phyloP scores from a whole-genome alignment of 169 alveolate species.

The Cryptosporidium ryanae region DNA sequence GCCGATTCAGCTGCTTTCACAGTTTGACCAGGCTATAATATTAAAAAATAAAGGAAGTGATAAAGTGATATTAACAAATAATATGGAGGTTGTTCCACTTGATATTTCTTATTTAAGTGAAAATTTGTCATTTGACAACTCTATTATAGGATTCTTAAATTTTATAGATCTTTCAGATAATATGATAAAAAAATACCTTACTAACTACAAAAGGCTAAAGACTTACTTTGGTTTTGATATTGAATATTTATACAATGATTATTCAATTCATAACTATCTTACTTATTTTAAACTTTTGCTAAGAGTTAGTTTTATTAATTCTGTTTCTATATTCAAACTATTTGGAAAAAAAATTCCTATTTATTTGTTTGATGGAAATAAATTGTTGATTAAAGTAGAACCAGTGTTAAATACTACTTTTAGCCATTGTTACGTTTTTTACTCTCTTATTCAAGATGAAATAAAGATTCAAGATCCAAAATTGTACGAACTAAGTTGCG shows the following conservation, averaged over 20 bases:
- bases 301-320: conserved; percentile 45
- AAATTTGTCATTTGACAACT: conserved; percentile 1
- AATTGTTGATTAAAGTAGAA: conserved; percentile 37
- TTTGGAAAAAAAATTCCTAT: conserved; percentile 50
- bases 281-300: conserved; percentile 29
- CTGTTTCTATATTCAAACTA: conserved; percentile 27
- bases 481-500: conserved; percentile 1
- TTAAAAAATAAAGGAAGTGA: neutral
- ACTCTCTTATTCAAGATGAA: neutral
- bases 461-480: neutral
- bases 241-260: neutral
- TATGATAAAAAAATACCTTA: neutral
- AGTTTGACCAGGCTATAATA: neutral
- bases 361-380: conserved; percentile 27
- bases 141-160: conserved; percentile 35
- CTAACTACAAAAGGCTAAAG: conserved; percentile 1
- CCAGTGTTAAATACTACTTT: neutral
- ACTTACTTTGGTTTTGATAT: neutral
- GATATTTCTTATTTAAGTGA: neutral
- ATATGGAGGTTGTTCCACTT: neutral
- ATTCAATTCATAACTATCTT: neutral
- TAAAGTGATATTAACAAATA: neutral
- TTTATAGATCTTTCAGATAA: conserved; percentile 29
- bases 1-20: conserved; percentile 20
- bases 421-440: conserved; percentile 6